Evolutionary conservation across 2,329 filamentous ascomycete species (phyloP), one percentile per base, ranked within the genome.

Genomic region (Aspergillus brasiliensis): DNA sequence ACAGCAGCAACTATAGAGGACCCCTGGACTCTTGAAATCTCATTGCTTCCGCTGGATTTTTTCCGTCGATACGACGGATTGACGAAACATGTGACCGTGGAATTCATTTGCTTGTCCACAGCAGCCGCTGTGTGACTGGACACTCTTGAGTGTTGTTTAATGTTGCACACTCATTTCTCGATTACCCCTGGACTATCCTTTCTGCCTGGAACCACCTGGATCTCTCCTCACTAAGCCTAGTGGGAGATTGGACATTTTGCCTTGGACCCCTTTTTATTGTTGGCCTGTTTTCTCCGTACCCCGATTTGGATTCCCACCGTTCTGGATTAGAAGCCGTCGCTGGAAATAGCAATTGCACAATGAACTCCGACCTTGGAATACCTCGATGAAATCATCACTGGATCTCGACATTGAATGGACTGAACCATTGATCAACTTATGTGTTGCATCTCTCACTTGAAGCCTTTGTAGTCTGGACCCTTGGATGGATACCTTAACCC

Each of bases 81-180:
- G 66, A 69, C 67, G 51, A 21, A 68, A 69, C 61, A 61, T 66
- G 51, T 69, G 59, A 68, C 65, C 62, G 40, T 62, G 66, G 66
- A 68, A 62, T 58, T 53, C 28, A 47, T 62, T 64, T 52, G 28
- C 31, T 34, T 27, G 58, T 67, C 66, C 63, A 61, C 65, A 69
- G 70, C 73, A 65, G 52, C 73, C 72, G 73, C 74, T 72, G 71
- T 65, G 65, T 65, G 63, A 70, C 62, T 70, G 68, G 70, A 70
- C 71, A 73, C 70, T 70, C 61, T 34, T 68, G 69, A 76, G 71
- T 76, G 75, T 64, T 75, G 72, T 70, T 74, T 77, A 72, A 77
- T 77, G 73, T 67, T 73, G 71, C 74, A 75, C 71, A 69, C 72
- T 63, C 59, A 48, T 52, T 34, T 59, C 5, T 62, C 59, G 61